Evolutionary conservation across 2,329 filamentous ascomycete species (phyloP), one percentile per base, ranked within the genome.

Genomic region (Beauveria bassiana): DNA sequence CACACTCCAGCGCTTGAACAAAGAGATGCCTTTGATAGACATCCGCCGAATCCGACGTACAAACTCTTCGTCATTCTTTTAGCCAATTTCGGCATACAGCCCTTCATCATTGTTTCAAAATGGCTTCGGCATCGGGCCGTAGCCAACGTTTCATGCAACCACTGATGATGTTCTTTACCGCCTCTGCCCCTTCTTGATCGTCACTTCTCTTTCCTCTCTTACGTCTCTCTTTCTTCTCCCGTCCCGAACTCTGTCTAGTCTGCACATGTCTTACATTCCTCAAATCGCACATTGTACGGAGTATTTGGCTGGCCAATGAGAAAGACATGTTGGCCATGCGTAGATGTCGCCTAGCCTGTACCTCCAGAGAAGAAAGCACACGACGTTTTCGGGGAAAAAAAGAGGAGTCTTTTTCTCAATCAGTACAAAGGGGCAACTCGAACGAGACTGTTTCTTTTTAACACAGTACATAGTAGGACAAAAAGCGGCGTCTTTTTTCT

Each of bases 341-440:
- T 38, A 42, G 24, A 42, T 20, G 46, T 49, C 31, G 51, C 18
- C 22, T 51, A 24, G 52, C 34, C 47, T 42, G 43, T 42, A 50
- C 47, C n/a, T 28, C n/a, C 12, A 42, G 20, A 22, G 10, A 22
- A 38, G 18, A 14, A 38, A 52, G 14, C n/a, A 52, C 7, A 10
- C 22, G 14, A 6, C 5, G 34, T 40, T 38, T 52, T 40, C n/a
- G 14, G 38, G 50, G 40, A 40, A 31, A 31, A 52, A 52, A 34
- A 6, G 57, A n/a, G 46, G 24, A 20, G 57, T 59, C 38, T 40
- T 60, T 46, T 34, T 47, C 49, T 60, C 49, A 53, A 34, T 46
- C 49, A 60, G n/a, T 20, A 9, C 14, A 18, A 46, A 31, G 18
- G n/a, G 40, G 24, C n/a, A 24, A 58, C 14, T 38, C 34, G 12